A percentile compares a stretch with the other conserved stretches of the same genome.
These are phyloP conservation scores for Leptodermis oblonga DNA, from an alignment of 257 asterid genomes.

Conservation along the genomic window DNA sequence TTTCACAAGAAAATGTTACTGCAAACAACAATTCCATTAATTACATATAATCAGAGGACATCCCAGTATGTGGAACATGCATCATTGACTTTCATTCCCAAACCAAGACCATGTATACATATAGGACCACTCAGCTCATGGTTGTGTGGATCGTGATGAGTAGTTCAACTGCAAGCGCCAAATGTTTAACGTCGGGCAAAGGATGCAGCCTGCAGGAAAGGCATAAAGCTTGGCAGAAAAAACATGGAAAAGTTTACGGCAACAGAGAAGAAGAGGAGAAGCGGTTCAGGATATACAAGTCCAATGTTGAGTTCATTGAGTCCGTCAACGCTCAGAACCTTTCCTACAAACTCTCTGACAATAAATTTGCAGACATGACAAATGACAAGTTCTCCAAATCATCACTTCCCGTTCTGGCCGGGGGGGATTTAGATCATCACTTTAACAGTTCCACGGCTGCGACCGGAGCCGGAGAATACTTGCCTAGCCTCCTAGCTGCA, in stretches of 20 bases:
- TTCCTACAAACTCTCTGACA: slow-evolving; percentile 49
- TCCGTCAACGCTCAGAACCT: slow-evolving; percentile 53
- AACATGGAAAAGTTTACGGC: slow-evolving; percentile 28
- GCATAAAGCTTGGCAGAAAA: slow-evolving; percentile 43
- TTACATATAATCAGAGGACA: no score
- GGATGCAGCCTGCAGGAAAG: slow-evolving; percentile 26
- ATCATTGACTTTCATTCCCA: no score
- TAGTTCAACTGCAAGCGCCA: slow-evolving; percentile 25
- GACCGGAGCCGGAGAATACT: no score
- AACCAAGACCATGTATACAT: no score
- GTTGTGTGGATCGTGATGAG: no score
- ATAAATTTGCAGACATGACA: slow-evolving; percentile 66
- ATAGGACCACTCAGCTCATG: no score
- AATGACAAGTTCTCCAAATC: slow-evolving; percentile 56
- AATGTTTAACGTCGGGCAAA: no score
- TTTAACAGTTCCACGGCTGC: no score
- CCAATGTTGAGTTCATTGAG: slow-evolving; percentile 43
- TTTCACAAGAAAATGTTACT: no score
- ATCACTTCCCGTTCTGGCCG: slow-evolving; percentile 34
- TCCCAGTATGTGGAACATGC: no score
- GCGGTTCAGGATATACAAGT: slow-evolving; percentile 54
- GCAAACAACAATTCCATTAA: no score
- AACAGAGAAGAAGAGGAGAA: slow-evolving; percentile 43
- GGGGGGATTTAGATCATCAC: no score
- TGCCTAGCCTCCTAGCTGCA: slow-evolving; percentile 21